These are phyloP conservation scores for Omphalea diandra DNA, from an alignment of 441 rosid species.

Conservation along the genomic window DNA sequence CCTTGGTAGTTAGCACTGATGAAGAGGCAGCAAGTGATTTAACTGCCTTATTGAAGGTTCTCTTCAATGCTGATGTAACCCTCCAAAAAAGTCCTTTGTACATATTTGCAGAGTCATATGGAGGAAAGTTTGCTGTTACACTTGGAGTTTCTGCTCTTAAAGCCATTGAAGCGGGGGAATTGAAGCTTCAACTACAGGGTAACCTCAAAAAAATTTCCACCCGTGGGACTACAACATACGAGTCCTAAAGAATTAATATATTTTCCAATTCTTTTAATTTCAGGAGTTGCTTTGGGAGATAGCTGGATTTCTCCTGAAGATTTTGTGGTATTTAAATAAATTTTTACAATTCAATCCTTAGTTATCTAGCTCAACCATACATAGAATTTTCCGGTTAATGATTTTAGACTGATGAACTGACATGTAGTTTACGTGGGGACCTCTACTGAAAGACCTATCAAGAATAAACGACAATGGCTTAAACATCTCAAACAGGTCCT, in stretches of 20 bases:
- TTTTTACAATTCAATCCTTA: background rate
- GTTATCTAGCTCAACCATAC: background rate
- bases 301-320: conserved; percentile 42
- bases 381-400: background rate
- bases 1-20: conserved; percentile 35
- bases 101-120: conserved; percentile 47
- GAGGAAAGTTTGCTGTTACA: conserved; percentile 47
- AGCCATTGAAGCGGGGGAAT: conserved; percentile 38
- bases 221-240: too few species aligned
- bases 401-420: background rate
- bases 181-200: conserved; percentile 47
- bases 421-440: conserved; percentile 43
- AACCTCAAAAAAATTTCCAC: too few species aligned
- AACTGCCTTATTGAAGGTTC: conserved; percentile 33
- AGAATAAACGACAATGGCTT: conserved; percentile 33
- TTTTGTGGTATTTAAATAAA: conserved; percentile 27
- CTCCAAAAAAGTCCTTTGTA: conserved; percentile 39
- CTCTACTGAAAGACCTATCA: conserved; percentile 47
- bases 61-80: conserved; percentile 29
- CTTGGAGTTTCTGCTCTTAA: conserved; percentile 32
- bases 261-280: background rate
- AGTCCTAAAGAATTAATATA: background rate
- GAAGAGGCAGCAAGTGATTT: conserved; percentile 46
- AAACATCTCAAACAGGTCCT: conserved; percentile 33
- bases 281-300: conserved; percentile 53